A percentile compares a stretch with the other conserved stretches of the same genome.
phyloP scores from a whole-genome alignment of 345 rosid species.

The Pistacia atlantica region DNA sequence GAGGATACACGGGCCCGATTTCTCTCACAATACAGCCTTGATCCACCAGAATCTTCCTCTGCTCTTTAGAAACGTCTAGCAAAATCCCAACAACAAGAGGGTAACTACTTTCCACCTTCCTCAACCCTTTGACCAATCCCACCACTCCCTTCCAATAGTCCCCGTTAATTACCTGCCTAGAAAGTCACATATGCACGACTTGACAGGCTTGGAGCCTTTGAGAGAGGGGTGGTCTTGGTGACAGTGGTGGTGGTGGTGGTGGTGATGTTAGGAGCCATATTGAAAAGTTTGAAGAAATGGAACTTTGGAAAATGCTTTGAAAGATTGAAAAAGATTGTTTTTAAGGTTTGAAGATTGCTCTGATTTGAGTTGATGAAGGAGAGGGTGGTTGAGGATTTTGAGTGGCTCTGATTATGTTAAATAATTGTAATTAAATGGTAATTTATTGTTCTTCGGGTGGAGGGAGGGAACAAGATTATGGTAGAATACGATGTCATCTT shows the following conservation, averaged over 20 bases:
- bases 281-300: conserved; percentile 1
- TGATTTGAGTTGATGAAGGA: background rate
- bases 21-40: conserved; percentile 60
- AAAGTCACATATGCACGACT: conserved; percentile 55
- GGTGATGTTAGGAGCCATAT: conserved; percentile 37
- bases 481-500: too few species aligned
- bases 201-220: conserved; percentile 12
- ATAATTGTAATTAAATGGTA: background rate
- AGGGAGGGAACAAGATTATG: too few species aligned
- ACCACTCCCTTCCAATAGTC: conserved; percentile 76
- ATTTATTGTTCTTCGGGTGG: too few species aligned
- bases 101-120: conserved; percentile 51
- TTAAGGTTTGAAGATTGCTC: background rate
- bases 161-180: conserved; percentile 66
- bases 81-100: conserved; percentile 65
- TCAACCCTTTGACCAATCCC: conserved; percentile 70
- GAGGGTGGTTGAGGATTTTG: background rate
- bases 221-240: background rate
- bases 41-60: conserved; percentile 45
- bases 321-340: background rate
- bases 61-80: conserved; percentile 69
- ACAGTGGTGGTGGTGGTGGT: background rate
- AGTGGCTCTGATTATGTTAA: background rate
- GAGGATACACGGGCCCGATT: conserved; percentile 61
- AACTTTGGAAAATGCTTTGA: background rate